phyloP scores from a whole-genome alignment of 2,329 filamentous ascomycete species.

The Colletotrichum zoysiae region DNA sequence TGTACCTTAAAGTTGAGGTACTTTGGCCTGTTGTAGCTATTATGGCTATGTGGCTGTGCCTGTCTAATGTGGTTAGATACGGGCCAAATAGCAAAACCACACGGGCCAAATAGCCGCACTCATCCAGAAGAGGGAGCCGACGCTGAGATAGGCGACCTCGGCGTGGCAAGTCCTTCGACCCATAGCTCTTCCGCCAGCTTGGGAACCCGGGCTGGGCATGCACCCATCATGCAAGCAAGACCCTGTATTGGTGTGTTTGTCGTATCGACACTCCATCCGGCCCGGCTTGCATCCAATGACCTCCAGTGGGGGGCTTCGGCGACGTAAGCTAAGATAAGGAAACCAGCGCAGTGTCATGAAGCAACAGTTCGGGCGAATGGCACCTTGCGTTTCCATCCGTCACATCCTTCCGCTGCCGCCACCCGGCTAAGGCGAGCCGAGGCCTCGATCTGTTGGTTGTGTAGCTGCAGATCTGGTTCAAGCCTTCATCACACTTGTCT shows the following conservation, averaged over 20 bases:
- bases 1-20: no score
- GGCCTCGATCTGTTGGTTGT: background rate
- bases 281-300: background rate
- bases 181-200: conserved; percentile 5
- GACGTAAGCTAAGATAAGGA: background rate
- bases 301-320: background rate
- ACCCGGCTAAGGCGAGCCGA: conserved; percentile 1
- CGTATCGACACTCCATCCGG: background rate
- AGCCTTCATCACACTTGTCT: no score
- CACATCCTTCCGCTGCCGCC: background rate
- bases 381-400: background rate
- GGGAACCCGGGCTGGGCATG: background rate
- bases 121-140: background rate
- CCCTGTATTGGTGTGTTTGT: conserved; percentile 15
- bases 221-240: conserved; percentile 13
- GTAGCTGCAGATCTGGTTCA: background rate
- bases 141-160: conserved; percentile 1
- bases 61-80: no score
- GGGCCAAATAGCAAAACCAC: no score
- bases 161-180: background rate
- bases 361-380: background rate
- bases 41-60: no score
- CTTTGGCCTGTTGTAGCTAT: no score
- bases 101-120: no score
- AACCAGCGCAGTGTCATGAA: background rate